A percentile compares a stretch with the other conserved stretches of the same genome.
These are phyloP conservation scores for Amesomyces nigricolor DNA, from an alignment of 2,329 filamentous ascomycete genomes.

Conservation along the genomic window DNA sequence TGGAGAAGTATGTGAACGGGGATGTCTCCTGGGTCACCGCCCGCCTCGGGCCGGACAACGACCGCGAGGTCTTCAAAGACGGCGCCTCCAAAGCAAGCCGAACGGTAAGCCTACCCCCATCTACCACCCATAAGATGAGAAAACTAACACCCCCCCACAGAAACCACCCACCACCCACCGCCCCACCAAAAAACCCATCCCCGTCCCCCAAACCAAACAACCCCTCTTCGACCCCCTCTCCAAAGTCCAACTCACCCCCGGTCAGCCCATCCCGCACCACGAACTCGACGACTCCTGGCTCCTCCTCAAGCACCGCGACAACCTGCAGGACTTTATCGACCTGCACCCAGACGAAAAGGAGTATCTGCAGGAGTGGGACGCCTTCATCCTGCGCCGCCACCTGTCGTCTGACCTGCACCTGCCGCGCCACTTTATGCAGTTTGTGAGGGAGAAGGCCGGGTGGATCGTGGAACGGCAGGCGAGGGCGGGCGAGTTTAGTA, in stretches of 20 bases:
- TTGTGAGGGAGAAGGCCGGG: conserved; percentile 43
- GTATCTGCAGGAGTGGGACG: conserved; percentile 54
- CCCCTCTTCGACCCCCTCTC: conserved; percentile 54
- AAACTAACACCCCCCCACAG: not conserved
- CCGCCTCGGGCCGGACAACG: conserved; percentile 37
- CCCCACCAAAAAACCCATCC: conserved; percentile 30
- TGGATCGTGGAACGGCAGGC: conserved; percentile 48
- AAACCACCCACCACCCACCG: conserved; percentile 22
- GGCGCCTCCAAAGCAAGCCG: conserved; percentile 13
- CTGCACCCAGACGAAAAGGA: conserved; percentile 50
- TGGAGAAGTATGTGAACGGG: conserved; percentile 40
- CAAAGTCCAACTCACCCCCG: conserved; percentile 46
- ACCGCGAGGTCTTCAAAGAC: conserved; percentile 25
- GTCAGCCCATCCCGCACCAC: conserved; percentile 41
- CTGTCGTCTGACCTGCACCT: conserved; percentile 49
- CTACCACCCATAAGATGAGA: no score
- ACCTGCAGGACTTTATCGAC: conserved; percentile 52
- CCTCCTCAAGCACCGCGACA: conserved; percentile 54
- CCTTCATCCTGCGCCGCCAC: conserved; percentile 46
- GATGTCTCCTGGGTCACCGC: conserved; percentile 43
- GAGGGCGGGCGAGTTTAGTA: conserved; percentile 50
- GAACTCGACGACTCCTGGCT: conserved; percentile 49
- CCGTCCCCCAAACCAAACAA: conserved; percentile 47
- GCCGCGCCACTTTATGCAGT: conserved; percentile 46
- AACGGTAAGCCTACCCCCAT: conserved; percentile 6